Evolutionary conservation across 2,329 filamentous ascomycete species (phyloP).

Genomic region (Xylariaceae sp.): DNA sequence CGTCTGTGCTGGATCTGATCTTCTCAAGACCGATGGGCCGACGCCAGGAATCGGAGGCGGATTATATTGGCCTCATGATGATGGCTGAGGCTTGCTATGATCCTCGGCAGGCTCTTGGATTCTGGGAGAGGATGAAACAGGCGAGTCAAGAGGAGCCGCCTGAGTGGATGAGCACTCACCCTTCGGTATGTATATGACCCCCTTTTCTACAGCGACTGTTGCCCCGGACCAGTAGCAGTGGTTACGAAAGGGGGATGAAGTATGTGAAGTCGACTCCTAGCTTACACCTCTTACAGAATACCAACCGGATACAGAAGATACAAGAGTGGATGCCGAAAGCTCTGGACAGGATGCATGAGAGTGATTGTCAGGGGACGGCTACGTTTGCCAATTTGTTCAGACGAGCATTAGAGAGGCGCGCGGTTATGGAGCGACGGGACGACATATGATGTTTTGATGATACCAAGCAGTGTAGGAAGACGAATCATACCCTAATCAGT

Average conservation of each 20-base stretch:
- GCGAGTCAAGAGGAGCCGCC: constrained; percentile 47
- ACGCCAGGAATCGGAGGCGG: constrained; percentile 70
- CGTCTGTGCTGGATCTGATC: constrained; percentile 55
- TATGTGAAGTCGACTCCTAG: background rate
- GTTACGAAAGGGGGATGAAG: too few species aligned
- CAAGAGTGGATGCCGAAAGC: constrained; percentile 56
- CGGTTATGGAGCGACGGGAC: constrained; percentile 25
- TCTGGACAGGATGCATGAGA: constrained; percentile 47
- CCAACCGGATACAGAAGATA: constrained; percentile 61
- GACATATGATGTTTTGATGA: constrained; percentile 11
- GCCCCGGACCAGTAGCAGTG: too few species aligned
- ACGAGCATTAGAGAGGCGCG: constrained; percentile 40
- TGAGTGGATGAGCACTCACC: constrained; percentile 72
- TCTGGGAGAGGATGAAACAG: constrained; percentile 64
- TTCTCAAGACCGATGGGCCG: constrained; percentile 63
- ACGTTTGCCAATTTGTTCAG: constrained; percentile 50
- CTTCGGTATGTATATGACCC: constrained; percentile 51
- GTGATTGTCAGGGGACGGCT: constrained; percentile 49
- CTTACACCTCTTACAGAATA: constrained; percentile 39
- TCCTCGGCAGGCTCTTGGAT: constrained; percentile 58
- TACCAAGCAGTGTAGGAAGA: background rate
- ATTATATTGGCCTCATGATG: constrained; percentile 77
- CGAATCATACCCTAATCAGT: background rate
- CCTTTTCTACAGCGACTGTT: too few species aligned
- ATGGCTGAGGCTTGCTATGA: constrained; percentile 78